Base-by-base conservation (phyloP, 148 eudicot genomes). In the Suaeda aralocaspica region DNA sequence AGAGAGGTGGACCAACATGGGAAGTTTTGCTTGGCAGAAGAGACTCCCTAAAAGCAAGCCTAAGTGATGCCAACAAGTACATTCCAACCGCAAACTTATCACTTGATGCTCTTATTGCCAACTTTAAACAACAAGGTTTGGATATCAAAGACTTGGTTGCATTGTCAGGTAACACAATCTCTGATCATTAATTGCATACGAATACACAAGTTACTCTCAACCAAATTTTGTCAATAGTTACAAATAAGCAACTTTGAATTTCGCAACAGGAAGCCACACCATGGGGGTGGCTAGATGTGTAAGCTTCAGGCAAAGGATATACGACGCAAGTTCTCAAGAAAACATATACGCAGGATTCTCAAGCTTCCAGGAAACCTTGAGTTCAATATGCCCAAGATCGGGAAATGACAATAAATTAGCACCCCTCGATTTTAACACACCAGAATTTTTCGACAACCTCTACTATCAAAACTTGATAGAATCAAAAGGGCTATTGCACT, bases 1-100 rank as follows among this genome's bases (percentile, higher is more conserved):
- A 90, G 92, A 85, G 90, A 77, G 96, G 96, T 9, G 96, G 96
- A n/a, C 96, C 87, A 1, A 28, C 76, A 50, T 90, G 96, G 96
- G 64, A 84, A 69, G 89, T 90, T 16, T 48, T 71, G 52, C 76
- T 88, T 7, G 97, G 94, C 0, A 82, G 94, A 72, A 85, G 88
- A 72, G 97, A 91, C 78, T 85, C 89, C 2, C 3, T 79, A 52
- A 81, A 77, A 57, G 89, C 94, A 39, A 86, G 91, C 84, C 46
- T 85, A 3, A 46, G 49, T 15, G 94, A 72, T 16, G 97, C 97
- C 66, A 91, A 91, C 73, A 80, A 81, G 53, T 78, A 77, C 72
- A 77, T 91, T 26, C 97, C 97, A 18, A 72, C 84, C 63, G 94
- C 97, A 6, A 86, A 83, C 63, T 76, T 82, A 6, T 72, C 91